Percentiles rank a stretch among this genome's conserved stretches.
Evolutionary conservation across 1,139 yeast species (phyloP).

Genomic region (Hansenula anomala): DNA sequence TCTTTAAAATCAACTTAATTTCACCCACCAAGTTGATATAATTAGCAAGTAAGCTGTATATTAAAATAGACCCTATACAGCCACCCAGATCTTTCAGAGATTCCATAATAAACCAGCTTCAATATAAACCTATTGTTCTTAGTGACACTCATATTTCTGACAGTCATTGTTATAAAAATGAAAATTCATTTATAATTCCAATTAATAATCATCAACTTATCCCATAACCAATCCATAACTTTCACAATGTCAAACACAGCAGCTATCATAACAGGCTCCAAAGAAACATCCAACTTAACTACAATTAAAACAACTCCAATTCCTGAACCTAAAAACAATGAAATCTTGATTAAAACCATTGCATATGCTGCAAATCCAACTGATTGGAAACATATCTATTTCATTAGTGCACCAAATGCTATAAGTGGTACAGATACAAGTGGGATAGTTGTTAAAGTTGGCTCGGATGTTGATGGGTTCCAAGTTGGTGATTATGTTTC

Average conservation of each 20-base stretch:
- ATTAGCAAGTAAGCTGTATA: too few species aligned
- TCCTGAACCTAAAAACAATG: slow-evolving; percentile 26
- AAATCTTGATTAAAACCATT: slow-evolving; percentile 47
- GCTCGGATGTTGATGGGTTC: slow-evolving; percentile 47
- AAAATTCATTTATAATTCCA: too few species aligned
- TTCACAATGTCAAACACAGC: slow-evolving; percentile 2
- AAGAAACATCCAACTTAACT: neutral
- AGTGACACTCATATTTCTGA: too few species aligned
- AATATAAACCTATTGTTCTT: too few species aligned
- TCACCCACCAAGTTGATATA: too few species aligned
- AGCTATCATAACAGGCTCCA: neutral
- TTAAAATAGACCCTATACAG: too few species aligned
- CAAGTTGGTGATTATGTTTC: slow-evolving; percentile 51
- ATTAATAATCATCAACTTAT: too few species aligned
- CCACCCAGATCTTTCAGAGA: too few species aligned
- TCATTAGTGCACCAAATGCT: slow-evolving; percentile 36
- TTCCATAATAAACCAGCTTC: too few species aligned
- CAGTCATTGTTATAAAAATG: too few species aligned
- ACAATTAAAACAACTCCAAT: neutral
- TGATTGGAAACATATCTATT: slow-evolving; percentile 61
- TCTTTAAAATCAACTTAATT: too few species aligned
- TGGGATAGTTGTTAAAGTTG: slow-evolving; percentile 35
- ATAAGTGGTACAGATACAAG: slow-evolving; percentile 35
- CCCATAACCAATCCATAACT: too few species aligned
- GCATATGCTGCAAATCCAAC: slow-evolving; percentile 72